phyloP scores from a whole-genome alignment of 2,329 filamentous ascomycete species.

The Setomelanomma holmii region DNA sequence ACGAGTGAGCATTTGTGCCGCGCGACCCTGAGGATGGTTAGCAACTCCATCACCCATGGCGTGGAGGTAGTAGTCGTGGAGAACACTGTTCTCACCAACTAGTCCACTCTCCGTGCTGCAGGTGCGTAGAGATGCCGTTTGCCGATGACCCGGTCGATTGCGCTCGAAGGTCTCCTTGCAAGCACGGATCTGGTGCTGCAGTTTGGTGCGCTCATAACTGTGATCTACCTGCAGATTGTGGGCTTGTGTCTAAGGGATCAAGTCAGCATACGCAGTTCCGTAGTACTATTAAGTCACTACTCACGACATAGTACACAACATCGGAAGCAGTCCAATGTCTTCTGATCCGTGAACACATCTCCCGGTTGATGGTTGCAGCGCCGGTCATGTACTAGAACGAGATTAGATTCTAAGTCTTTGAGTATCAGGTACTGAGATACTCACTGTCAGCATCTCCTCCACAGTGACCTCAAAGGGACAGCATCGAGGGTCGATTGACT shows the following conservation, averaged over 20 bases:
- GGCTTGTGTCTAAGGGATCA: not conserved
- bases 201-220: constrained; percentile 1
- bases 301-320: constrained; percentile 3
- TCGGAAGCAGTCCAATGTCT: constrained; percentile 1
- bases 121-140: constrained; percentile 1
- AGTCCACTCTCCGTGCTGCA: constrained; percentile 4
- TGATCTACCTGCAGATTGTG: not conserved
- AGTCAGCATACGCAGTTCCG: not conserved
- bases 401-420: too few species aligned
- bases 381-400: constrained; percentile 2
- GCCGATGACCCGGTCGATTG: not conserved
- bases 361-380: constrained; percentile 4
- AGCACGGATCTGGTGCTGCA: constrained; percentile 2
- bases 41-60: constrained; percentile 12
- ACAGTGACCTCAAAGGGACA: constrained; percentile 10
- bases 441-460: constrained; percentile 11
- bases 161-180: not conserved
- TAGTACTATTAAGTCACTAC: not conserved
- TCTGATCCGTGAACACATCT: constrained; percentile 5
- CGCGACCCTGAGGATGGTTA: not conserved
- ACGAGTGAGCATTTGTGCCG: constrained; percentile 6
- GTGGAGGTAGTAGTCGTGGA: constrained; percentile 11
- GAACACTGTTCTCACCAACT: not conserved
- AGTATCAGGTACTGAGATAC: too few species aligned
- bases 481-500: constrained; percentile 4